phyloP scores from a whole-genome alignment of 768 basidiomycete genomes.

The Porphyrellus cyaneotinctus region DNA sequence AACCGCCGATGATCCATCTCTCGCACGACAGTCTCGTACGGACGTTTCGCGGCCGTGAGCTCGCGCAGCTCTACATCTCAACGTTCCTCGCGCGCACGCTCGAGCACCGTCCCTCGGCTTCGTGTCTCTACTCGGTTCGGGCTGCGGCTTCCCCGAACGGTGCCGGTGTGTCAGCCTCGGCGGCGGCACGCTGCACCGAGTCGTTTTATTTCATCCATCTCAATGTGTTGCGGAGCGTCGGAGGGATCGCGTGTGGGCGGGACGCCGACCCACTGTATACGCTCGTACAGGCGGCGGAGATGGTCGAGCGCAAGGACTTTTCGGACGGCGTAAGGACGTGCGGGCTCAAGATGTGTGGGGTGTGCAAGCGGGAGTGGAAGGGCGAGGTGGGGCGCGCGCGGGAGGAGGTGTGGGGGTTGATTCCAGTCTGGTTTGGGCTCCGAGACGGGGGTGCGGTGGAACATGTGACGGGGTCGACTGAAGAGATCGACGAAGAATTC shows the following conservation, averaged over 20 bases:
- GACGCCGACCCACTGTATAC: slow-evolving; percentile 74
- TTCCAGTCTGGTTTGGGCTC: slow-evolving; percentile 66
- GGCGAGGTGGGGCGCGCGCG: slow-evolving; percentile 41
- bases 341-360: slow-evolving; percentile 51
- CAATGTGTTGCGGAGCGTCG: slow-evolving; percentile 64
- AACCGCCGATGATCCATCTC: slow-evolving; percentile 24
- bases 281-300: slow-evolving; percentile 62
- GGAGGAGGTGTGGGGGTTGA: slow-evolving; percentile 55
- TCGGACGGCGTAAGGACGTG: slow-evolving; percentile 54
- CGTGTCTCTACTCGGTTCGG: slow-evolving; percentile 43
- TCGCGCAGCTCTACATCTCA: slow-evolving; percentile 57
- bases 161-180: background rate
- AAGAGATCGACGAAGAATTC: background rate
- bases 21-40: slow-evolving; percentile 38
- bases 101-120: slow-evolving; percentile 44
- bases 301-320: slow-evolving; percentile 69
- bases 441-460: slow-evolving; percentile 12
- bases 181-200: slow-evolving; percentile 46
- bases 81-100: slow-evolving; percentile 57
- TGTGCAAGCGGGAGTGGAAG: slow-evolving; percentile 48
- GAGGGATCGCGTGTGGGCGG: slow-evolving; percentile 66
- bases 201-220: slow-evolving; percentile 76
- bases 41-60: slow-evolving; percentile 62
- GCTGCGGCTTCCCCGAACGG: slow-evolving; percentile 4
- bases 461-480: background rate